Evolutionary conservation across 768 basidiomycete genomes (phyloP).

Genomic region (Suillus luteus): DNA sequence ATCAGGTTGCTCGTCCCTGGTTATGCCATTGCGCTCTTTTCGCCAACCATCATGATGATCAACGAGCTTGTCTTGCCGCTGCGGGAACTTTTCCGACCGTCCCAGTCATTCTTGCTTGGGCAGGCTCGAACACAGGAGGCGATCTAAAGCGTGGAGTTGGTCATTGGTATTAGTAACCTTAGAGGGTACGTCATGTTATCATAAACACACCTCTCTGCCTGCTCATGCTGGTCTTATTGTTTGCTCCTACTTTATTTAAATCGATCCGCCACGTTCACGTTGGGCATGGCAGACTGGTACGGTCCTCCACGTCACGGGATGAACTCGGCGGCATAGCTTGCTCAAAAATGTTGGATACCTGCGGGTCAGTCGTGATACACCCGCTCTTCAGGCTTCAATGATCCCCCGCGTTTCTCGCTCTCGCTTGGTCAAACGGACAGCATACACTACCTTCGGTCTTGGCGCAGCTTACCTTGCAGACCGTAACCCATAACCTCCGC

Average conservation of each 20-base stretch:
- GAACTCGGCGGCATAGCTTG: neutral
- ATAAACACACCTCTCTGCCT: constrained; percentile 26
- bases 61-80: constrained; percentile 49
- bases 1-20: constrained; percentile 45
- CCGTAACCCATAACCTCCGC: constrained; percentile 46
- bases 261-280: constrained; percentile 38
- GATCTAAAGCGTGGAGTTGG: constrained; percentile 56
- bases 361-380: neutral
- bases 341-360: too few relatives aligned
- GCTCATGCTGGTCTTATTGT: constrained; percentile 27
- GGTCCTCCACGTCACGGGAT: constrained; percentile 3
- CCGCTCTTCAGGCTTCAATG: neutral
- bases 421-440: constrained; percentile 21
- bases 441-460: constrained; percentile 28
- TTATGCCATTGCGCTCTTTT: constrained; percentile 52
- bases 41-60: constrained; percentile 46
- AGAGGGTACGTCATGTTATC: constrained; percentile 44
- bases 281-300: constrained; percentile 34
- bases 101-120: constrained; percentile 59
- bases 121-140: constrained; percentile 54
- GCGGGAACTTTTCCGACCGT: constrained; percentile 54
- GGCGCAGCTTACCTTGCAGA: constrained; percentile 42
- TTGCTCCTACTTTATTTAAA: constrained; percentile 46
- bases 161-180: constrained; percentile 55
- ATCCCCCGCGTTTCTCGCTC: neutral